Evolutionary conservation across 225 moss, liverwort and hornwort genomes (phyloP).

Genomic region (Sphagnum tenellum): DNA sequence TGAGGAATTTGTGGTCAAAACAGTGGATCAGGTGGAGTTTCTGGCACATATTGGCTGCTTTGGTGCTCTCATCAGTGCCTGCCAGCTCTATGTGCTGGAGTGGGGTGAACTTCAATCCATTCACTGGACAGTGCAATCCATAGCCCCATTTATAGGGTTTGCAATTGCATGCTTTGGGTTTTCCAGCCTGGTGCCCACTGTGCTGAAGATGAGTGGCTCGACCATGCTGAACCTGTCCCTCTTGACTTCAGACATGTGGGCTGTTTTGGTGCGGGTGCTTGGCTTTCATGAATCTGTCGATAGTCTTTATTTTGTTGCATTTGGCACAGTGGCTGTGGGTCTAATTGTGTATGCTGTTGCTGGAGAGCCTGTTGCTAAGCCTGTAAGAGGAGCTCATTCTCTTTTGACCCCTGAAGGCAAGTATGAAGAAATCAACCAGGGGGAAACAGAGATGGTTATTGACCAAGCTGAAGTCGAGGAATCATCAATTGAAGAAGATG

Average conservation of each 20-base stretch:
- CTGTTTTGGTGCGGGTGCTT: slow-evolving; percentile 26
- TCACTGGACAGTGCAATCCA: background rate
- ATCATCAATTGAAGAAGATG: no score
- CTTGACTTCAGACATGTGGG: slow-evolving; percentile 53
- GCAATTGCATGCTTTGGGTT: slow-evolving; percentile 13
- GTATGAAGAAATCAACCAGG: no score
- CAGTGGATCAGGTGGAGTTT: slow-evolving; percentile 34
- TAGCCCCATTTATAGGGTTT: background rate
- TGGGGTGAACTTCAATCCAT: background rate
- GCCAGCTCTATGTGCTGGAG: slow-evolving; percentile 35
- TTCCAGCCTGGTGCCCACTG: slow-evolving; percentile 21
- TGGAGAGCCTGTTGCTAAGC: background rate
- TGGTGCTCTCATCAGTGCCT: slow-evolving; percentile 30
- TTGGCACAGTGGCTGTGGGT: background rate
- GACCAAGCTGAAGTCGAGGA: no score
- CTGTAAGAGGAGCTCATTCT: no score
- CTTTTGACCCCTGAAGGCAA: no score
- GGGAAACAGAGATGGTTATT: no score
- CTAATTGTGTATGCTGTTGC: background rate
- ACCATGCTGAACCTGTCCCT: slow-evolving; percentile 46
- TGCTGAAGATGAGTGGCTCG: slow-evolving; percentile 32
- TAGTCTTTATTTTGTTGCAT: slow-evolving; percentile 1
- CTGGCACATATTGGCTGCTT: slow-evolving; percentile 31
- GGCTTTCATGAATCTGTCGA: slow-evolving; percentile 22
- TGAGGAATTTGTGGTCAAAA: slow-evolving; percentile 33